phyloP scores from a whole-genome alignment of 352 stramenopile genomes.

The Globisporangium parvum region DNA sequence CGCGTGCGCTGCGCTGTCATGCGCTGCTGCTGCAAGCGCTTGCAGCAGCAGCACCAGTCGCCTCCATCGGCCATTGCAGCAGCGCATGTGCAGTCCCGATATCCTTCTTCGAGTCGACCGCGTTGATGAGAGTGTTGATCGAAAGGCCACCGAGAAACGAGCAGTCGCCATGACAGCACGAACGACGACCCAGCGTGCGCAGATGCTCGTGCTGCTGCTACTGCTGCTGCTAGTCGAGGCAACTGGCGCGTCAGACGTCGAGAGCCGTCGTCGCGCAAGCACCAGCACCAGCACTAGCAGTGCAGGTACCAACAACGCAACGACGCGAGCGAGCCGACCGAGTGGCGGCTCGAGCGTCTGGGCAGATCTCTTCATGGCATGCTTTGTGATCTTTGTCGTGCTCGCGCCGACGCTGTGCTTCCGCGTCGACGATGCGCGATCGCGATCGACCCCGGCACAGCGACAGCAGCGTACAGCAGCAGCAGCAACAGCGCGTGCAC shows the following conservation, averaged over 20 bases:
- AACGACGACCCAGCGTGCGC: not conserved
- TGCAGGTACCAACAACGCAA: not conserved
- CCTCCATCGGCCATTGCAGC: no score
- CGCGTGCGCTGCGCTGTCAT: not conserved
- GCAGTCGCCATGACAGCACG: not conserved
- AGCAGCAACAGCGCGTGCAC: no score
- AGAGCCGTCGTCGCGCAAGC: not conserved
- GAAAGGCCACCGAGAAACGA: no score
- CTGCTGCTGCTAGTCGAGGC: not conserved
- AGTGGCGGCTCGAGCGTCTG: slow-evolving; percentile 20
- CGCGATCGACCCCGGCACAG: not conserved
- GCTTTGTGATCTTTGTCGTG: slow-evolving; percentile 58
- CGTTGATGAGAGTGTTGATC: not conserved
- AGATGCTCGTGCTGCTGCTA: not conserved
- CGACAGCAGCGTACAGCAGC: not conserved
- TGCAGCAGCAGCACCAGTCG: not conserved
- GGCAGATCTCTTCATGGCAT: slow-evolving; percentile 50
- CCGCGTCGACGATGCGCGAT: slow-evolving; percentile 13
- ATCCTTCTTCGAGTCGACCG: not conserved
- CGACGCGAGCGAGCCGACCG: slow-evolving; percentile 10
- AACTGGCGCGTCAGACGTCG: no score
- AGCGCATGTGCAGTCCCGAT: not conserved
- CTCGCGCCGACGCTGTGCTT: slow-evolving; percentile 60
- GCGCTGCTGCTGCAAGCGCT: not conserved
- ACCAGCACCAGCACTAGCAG: no score